Percentiles rank a stretch among this genome's conserved stretches.
Evolutionary conservation across 306 rosid species (phyloP).

Genomic region (Hippophae tibetana): DNA sequence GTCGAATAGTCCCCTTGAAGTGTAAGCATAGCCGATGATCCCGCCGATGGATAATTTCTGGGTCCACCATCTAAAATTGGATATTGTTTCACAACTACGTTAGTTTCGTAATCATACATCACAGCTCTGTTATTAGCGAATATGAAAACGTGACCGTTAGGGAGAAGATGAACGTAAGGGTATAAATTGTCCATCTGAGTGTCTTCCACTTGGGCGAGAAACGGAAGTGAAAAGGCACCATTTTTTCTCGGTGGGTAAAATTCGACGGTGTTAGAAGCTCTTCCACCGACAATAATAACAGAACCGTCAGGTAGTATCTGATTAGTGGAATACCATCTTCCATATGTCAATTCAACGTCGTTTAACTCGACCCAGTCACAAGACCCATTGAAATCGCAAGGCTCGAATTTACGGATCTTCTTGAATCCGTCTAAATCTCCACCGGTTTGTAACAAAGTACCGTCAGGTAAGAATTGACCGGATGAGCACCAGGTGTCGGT

Average conservation of each 20-base stretch:
- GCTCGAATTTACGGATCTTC: constrained; percentile 56
- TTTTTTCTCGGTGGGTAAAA: constrained; percentile 46
- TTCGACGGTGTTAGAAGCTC: constrained; percentile 57
- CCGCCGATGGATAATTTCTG: constrained; percentile 83
- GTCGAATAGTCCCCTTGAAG: constrained; percentile 37
- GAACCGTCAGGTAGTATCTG: constrained; percentile 77
- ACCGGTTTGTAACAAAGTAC: constrained; percentile 68
- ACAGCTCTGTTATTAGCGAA: constrained; percentile 70
- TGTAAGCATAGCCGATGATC: constrained; percentile 69
- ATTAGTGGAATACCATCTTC: constrained; percentile 74
- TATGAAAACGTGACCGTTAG: constrained; percentile 63
- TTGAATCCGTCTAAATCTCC: constrained; percentile 65
- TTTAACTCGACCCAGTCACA: constrained; percentile 74
- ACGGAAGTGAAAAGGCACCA: constrained; percentile 54
- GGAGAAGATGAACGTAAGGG: constrained; percentile 81
- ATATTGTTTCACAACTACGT: constrained; percentile 26
- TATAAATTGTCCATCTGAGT: constrained; percentile 72
- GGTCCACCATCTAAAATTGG: constrained; percentile 81
- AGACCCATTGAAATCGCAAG: constrained; percentile 31
- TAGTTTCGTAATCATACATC: constrained; percentile 29
- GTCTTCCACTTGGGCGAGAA: constrained; percentile 55
- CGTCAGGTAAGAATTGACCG: constrained; percentile 76
- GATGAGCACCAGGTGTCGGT: constrained; percentile 98
- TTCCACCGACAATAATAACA: constrained; percentile 60
- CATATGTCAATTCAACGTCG: constrained; percentile 40